Evolutionary conservation across 116 monocot species (phyloP), one percentile per base, ranked within the genome.

Genomic region (Dioscorea cayenensis): DNA sequence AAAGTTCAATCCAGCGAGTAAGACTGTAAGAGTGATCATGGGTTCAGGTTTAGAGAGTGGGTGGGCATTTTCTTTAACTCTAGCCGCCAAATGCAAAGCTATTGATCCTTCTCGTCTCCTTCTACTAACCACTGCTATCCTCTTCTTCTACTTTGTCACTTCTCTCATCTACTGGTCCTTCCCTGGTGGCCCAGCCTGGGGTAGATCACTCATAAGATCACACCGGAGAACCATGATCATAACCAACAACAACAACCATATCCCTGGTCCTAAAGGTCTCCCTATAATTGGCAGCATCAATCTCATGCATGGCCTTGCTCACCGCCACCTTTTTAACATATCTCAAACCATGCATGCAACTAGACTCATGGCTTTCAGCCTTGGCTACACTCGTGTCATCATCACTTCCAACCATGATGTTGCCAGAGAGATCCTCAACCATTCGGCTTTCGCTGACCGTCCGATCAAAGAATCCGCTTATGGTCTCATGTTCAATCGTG

Each of bases 401-500:
- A 64, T 88, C 49, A 61, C 87, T 0, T 68, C 76, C 36, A 22
- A 77, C 78, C 75, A 78, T 0, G 79, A 76, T 36, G 73, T 80
- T 14, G 84, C 84, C 14, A 71, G 49, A 71, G 87, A 84, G 63
- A 81, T 88, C 58, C 66, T 84, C 16, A 43, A 48, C 49, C 35
- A 71, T 67, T 25, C 81, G 19, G 64, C 66, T n/a, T 88, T 88
- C 67, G 81, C 76, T n/a, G 81, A 84, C 76, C 81, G 87, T 3
- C 87, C 87, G 1, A 48, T 81, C 8, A 88, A 84, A 58, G 79
- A 84, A 71, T 81, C 84, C 1, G 87, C 87, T 20, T 76, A 78
- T 51, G 79, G 72, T 28, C 81, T 88, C 61, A 52, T 84, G 66
- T 88, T 88, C 81, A 74, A 81, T 68, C 78, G 87, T 32, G 84